phyloP scores from a whole-genome alignment of 345 rosid species.

The Citropsis articulata region DNA sequence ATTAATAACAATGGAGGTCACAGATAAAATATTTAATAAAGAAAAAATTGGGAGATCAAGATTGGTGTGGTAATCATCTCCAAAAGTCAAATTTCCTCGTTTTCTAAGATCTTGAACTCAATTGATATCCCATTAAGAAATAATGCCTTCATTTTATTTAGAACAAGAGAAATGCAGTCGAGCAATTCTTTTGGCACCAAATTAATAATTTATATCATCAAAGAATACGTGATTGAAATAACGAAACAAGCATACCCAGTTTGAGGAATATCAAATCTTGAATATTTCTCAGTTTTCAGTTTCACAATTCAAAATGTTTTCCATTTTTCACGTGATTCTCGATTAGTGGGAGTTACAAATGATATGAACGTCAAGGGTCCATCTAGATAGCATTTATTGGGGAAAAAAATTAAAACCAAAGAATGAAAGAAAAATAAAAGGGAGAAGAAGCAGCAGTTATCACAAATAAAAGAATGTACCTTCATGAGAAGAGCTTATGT shows the following conservation, averaged over 20 bases:
- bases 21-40: neutral
- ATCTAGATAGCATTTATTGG: neutral
- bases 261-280: neutral
- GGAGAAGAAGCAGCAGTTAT: neutral
- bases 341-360: too few species aligned
- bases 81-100: neutral
- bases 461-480: slow-evolving; percentile 22
- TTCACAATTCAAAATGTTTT: neutral
- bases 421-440: neutral
- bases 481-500: slow-evolving; percentile 38
- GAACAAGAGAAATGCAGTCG: neutral
- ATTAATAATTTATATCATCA: neutral
- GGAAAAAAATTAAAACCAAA: neutral
- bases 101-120: neutral
- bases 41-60: neutral
- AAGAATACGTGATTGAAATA: neutral
- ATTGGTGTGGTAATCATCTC: neutral
- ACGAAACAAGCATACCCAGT: neutral
- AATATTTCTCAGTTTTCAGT: neutral
- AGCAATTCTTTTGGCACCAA: neutral
- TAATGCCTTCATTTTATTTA: neutral
- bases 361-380: too few species aligned
- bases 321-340: too few species aligned
- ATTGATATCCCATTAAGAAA: neutral
- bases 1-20: neutral